Base-by-base conservation (phyloP, 176 grass and related monocot genomes). In the Zoysia japonica region DNA sequence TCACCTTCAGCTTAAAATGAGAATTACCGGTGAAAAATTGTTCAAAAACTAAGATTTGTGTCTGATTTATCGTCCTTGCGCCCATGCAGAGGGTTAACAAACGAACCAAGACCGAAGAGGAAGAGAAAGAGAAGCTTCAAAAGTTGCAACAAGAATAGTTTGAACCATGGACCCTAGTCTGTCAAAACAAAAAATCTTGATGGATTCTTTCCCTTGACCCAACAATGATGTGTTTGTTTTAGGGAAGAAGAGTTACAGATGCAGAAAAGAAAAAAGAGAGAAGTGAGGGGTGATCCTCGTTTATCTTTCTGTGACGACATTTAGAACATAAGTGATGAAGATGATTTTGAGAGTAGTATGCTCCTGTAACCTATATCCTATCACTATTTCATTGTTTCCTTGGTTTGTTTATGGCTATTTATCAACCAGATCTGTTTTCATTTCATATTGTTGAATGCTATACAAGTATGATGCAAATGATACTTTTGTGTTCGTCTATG, bases 61-160 rank as follows among this genome's bases (percentile, higher is more conserved):
- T 67, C 50, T 72, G 17, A 82, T 53, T 15, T 79, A 6, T 79
- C 39, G 50, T 54, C 42, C 35, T 40, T 68, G 51, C 78, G 43
- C n/a, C 51, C 2, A 35, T 56, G 36, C 65, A 99, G 92, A 99
- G 92, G 67, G 90, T 98, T 86, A 99, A 99, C 69, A 99, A 95
- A 71, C 76, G 88, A 17, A 95, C 86, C 47, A 99, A 98, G 78
- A 89, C 94, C 0, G 96, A 98, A 86, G 96, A 98, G 51, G 92
- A 95, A 93, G 96, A 96, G 84, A 99, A 99, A 69, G 96, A 99
- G 69, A 99, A 96, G 74, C 90, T 99, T 84, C 92, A 96, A 71
- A 99, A 99, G 82, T 73, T 99, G 59, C 90, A 96, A 75, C 86
- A 99, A 91, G 92, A 99, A 92, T 94, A 68, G 91, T 88, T 78